Conservation (phyloP, 257 asterid species). For the Paraleonurus japonicus region DNA sequence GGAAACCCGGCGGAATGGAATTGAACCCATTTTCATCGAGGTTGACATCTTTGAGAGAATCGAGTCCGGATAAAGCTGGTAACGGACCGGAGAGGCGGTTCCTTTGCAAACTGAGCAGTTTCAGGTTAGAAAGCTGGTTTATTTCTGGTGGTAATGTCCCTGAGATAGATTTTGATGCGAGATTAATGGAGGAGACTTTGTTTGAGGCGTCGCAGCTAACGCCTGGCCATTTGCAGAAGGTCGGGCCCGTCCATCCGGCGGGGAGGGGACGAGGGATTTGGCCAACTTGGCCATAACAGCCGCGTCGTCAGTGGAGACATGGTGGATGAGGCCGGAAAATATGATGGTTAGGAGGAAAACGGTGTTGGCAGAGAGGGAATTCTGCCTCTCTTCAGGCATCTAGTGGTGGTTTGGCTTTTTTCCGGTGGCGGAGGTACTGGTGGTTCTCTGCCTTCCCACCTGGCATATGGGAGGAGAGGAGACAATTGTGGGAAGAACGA, state of each 20-base stretch:
- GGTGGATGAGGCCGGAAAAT: slow-evolving; percentile 35
- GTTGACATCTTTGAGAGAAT: slow-evolving; percentile 40
- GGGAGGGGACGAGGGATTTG: slow-evolving; percentile 48
- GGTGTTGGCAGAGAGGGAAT: slow-evolving; percentile 12
- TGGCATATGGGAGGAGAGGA: slow-evolving; percentile 33
- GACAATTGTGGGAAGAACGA: slow-evolving; percentile 21
- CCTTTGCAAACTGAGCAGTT: slow-evolving; percentile 49
- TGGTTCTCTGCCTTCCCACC: slow-evolving; percentile 29
- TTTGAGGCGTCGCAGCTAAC: slow-evolving; percentile 52
- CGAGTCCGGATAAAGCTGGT: slow-evolving; percentile 51
- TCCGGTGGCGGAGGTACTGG: slow-evolving; percentile 20
- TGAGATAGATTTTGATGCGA: slow-evolving; percentile 42
- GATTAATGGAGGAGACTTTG: slow-evolving; percentile 48
- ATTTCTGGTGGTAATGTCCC: slow-evolving; percentile 56
- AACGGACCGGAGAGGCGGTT: slow-evolving; percentile 59
- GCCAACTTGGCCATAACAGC: slow-evolving; percentile 61
- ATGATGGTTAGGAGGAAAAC: slow-evolving; percentile 18
- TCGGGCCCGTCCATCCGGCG: slow-evolving; percentile 56
- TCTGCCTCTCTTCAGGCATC: slow-evolving; percentile 43
- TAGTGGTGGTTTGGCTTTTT: slow-evolving; percentile 11
- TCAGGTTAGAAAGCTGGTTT: slow-evolving; percentile 56
- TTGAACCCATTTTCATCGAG: slow-evolving; percentile 62
- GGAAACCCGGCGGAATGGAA: slow-evolving; percentile 49
- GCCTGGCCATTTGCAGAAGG: slow-evolving; percentile 74
- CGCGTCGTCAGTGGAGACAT: slow-evolving; percentile 47